A percentile compares a stretch with the other conserved stretches of the same genome.
These are phyloP conservation scores for Pleurotus tuber-regium DNA, from an alignment of 768 basidiomycete species.

Conservation along the genomic window DNA sequence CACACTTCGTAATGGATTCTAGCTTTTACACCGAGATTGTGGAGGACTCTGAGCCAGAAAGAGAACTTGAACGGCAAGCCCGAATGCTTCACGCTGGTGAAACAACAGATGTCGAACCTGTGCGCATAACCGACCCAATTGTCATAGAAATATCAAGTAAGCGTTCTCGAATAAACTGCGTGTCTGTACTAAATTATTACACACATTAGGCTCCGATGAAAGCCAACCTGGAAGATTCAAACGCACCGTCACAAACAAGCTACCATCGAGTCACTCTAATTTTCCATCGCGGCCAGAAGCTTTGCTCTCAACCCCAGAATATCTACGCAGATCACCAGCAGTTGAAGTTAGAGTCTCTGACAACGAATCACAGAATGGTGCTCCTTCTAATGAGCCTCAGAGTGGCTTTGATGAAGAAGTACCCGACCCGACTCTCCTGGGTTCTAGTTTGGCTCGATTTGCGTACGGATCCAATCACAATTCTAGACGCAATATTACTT, in stretches of 20 bases:
- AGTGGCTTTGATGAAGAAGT: constrained; percentile 25
- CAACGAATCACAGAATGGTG: too few relatives aligned
- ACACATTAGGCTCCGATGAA: neutral
- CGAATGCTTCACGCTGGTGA: neutral
- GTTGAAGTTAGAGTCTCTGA: too few relatives aligned
- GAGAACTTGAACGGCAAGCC: neutral
- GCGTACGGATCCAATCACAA: constrained; percentile 30
- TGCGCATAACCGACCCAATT: neutral
- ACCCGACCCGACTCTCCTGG: too few relatives aligned
- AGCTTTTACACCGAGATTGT: constrained; percentile 38
- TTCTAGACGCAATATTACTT: constrained; percentile 9
- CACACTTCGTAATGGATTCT: neutral
- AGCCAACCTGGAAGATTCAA: too few relatives aligned
- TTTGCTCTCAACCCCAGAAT: too few relatives aligned
- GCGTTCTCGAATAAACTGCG: too few relatives aligned
- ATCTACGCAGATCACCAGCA: too few relatives aligned
- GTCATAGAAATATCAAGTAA: constrained; percentile 5
- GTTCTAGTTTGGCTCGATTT: constrained; percentile 37
- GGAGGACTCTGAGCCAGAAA: constrained; percentile 72
- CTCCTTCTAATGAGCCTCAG: too few relatives aligned
- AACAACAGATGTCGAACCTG: neutral
- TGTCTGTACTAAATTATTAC: too few relatives aligned
- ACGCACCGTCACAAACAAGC: too few relatives aligned
- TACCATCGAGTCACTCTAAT: too few relatives aligned
- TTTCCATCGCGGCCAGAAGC: too few relatives aligned